Evolutionary conservation across 768 basidiomycete species (phyloP), one percentile per base, ranked within the genome.

Genomic region (Podaxis pistillaris): DNA sequence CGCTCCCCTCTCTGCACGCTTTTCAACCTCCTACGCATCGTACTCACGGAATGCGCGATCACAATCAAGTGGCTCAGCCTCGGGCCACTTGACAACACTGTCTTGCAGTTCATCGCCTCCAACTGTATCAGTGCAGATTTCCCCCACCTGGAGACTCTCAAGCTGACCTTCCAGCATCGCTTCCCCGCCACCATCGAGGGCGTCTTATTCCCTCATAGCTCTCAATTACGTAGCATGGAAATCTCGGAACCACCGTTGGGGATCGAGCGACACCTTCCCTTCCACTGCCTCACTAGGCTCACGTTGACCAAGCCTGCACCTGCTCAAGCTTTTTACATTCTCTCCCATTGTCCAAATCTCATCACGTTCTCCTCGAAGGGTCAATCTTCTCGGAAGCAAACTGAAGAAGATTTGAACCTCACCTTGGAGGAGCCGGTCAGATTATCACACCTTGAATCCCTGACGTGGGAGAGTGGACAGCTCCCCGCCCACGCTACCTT

Each of bases 301-400:
- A 22, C 12, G 53, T n/a, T 55, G 53, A 55, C 33, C 9, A 55
- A 55, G 12, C 28, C 53, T 12, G 19, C 9, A 11, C 36, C 53
- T 38, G 36, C 33, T 36, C 53, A 38, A n/a, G 53, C 53, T 11
- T 8, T 55, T 2, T n/a, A 15, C 17, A 13, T 38, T 17, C 53
- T 55, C 19, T 17, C 53, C 53, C 36, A 55, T 8, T 55, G 53
- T 55, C 33, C 53, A 55, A 55, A 24, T 19, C 33, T 55, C 53
- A 17, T 37, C 19, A 33, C 9, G 15, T 55, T 55, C 19, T 22
- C 13, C 22, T 55, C 53, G 8, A 33, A 55, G 17, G 53, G 36
- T 17, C 4, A 13, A 1, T 44, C 41, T 15, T 19, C 41, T 44
- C 41, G 15, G 41, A 44, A 19, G 15, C 41, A 33, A 9, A 33